phyloP scores from a whole-genome alignment of 139 green algal species.

The Micractinium sp. region DNA sequence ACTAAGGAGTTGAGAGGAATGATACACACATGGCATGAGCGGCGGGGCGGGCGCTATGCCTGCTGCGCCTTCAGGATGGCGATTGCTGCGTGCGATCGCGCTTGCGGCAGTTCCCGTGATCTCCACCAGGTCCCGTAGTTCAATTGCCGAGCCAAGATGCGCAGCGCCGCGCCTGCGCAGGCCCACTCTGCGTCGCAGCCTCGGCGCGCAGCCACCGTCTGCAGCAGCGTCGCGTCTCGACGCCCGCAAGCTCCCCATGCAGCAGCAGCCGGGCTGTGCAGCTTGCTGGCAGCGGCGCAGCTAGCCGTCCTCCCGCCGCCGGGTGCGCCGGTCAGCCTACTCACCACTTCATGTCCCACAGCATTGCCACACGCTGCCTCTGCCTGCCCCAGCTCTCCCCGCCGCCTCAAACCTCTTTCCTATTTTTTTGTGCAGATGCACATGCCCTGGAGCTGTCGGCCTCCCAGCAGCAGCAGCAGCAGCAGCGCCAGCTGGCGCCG shows the following conservation, averaged over 20 bases:
- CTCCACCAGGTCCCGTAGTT: neutral
- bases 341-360: neutral
- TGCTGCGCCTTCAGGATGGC: too few species aligned
- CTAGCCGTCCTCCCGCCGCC: neutral
- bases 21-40: too few species aligned
- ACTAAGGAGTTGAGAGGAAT: too few species aligned
- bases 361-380: too few species aligned
- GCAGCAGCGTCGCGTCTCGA: neutral
- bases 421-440: neutral
- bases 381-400: neutral
- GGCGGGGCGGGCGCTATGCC: too few species aligned
- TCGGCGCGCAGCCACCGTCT: neutral
- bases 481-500: neutral
- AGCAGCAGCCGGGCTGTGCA: neutral
- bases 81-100: too few species aligned
- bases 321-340: neutral
- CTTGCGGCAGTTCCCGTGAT: too few species aligned
- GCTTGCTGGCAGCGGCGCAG: neutral
- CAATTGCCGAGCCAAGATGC: neutral
- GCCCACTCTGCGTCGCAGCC: neutral
- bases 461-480: neutral
- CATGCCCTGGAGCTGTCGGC: neutral
- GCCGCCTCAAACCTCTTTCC: neutral
- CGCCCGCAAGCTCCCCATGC: neutral
- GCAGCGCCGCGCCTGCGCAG: neutral